Percentiles rank a stretch among this genome's conserved stretches.
These are phyloP conservation scores for Cytospora paraplurivora DNA, from an alignment of 2,329 filamentous ascomycete genomes.

Conservation along the genomic window DNA sequence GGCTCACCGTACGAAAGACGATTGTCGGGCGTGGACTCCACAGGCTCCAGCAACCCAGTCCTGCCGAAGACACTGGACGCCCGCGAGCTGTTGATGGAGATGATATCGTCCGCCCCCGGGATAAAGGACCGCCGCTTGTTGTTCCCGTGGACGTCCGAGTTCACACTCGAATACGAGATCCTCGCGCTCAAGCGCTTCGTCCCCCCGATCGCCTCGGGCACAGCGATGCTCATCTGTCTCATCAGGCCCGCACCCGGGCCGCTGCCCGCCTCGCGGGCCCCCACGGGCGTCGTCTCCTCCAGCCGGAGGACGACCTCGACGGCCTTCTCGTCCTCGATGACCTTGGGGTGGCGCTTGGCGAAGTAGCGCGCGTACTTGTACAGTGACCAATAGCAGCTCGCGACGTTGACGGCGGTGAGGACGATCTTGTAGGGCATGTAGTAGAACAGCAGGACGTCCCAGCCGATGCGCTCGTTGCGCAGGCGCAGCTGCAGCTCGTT, in stretches of 20 bases:
- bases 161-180: slow-evolving; percentile 13
- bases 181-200: slow-evolving; percentile 8
- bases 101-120: slow-evolving; percentile 1
- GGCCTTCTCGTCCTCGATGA: slow-evolving; percentile 45
- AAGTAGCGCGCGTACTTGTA: slow-evolving; percentile 51
- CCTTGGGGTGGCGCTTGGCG: slow-evolving; percentile 48
- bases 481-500: slow-evolving; percentile 50
- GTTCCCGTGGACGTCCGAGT: background rate
- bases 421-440: slow-evolving; percentile 49
- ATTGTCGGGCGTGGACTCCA: background rate
- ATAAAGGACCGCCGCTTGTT: background rate
- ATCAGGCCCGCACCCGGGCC: background rate
- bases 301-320: slow-evolving; percentile 31
- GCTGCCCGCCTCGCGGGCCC: background rate
- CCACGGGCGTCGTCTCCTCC: slow-evolving; percentile 27
- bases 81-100: slow-evolving; percentile 6
- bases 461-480: slow-evolving; percentile 46
- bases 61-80: background rate
- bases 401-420: slow-evolving; percentile 48
- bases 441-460: slow-evolving; percentile 42
- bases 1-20: background rate
- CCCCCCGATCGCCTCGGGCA: background rate
- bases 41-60: background rate
- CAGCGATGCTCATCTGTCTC: slow-evolving; percentile 9
- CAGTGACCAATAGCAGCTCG: slow-evolving; percentile 43